Evolutionary conservation across 306 rosid species (phyloP).

Genomic region (Sesbania bispinosa): DNA sequence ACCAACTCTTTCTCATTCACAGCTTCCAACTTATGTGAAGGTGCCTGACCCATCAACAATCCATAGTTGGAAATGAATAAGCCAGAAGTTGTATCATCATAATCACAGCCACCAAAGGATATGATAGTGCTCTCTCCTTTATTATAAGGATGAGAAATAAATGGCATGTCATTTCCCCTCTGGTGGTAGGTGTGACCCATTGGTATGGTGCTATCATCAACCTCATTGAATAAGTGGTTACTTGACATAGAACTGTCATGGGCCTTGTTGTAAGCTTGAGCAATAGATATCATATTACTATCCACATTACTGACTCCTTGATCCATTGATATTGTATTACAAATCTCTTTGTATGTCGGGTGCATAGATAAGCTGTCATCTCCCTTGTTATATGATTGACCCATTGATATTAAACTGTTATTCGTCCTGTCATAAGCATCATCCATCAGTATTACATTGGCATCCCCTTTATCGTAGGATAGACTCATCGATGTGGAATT

Average conservation of each 20-base stretch:
- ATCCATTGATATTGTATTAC: constrained; percentile 30
- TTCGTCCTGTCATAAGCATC: constrained; percentile 43
- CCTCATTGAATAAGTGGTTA: constrained; percentile 40
- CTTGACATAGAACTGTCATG: constrained; percentile 35
- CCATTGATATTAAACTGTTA: constrained; percentile 46
- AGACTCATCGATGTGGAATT: constrained; percentile 41
- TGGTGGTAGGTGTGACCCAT: constrained; percentile 30
- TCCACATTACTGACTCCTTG: constrained; percentile 39
- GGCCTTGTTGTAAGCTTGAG: constrained; percentile 48
- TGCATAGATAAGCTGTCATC: constrained; percentile 40
- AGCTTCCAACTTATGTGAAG: constrained; percentile 36
- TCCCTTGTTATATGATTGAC: constrained; percentile 43
- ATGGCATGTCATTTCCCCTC: constrained; percentile 31
- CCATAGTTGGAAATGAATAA: constrained; percentile 44
- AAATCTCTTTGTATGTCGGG: constrained; percentile 42
- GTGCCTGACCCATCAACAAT: constrained; percentile 50
- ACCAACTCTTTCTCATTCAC: constrained; percentile 39
- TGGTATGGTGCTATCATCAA: constrained; percentile 31
- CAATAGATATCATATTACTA: constrained; percentile 40
- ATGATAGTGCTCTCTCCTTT: constrained; percentile 72
- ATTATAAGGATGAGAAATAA: constrained; percentile 41
- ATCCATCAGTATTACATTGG: constrained; percentile 30
- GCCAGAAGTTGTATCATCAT: constrained; percentile 47
- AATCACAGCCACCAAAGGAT: constrained; percentile 64
- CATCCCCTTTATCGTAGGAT: constrained; percentile 47